These are phyloP conservation scores for Limnomonas spitsbergensis DNA, from an alignment of 139 green algal genomes.

Conservation along the genomic window DNA sequence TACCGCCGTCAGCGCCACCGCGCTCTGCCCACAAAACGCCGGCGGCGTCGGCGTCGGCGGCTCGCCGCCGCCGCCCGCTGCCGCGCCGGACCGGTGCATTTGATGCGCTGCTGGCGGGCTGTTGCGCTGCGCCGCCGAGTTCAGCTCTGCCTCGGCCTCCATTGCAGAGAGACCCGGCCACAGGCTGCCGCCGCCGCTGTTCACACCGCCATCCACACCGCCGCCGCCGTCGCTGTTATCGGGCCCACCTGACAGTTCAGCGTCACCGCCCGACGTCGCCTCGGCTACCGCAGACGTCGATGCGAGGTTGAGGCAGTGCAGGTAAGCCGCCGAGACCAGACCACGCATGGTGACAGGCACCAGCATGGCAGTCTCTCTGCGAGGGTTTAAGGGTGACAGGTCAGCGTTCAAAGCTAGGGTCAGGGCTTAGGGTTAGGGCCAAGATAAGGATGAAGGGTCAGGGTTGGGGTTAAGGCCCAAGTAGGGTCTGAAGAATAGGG, in stretches of 20 bases:
- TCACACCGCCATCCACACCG: background rate
- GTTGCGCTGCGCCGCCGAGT: background rate
- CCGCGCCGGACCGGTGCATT: background rate
- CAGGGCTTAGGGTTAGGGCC: too few species aligned
- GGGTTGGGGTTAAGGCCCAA: too few species aligned
- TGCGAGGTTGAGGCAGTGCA: background rate
- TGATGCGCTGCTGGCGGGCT: background rate
- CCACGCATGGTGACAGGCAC: background rate
- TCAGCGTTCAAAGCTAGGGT: too few species aligned
- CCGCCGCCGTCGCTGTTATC: background rate
- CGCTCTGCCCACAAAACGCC: background rate
- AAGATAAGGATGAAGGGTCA: too few species aligned
- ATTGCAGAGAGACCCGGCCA: background rate
- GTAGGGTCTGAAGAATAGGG: too few species aligned
- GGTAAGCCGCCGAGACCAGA: slow-evolving; percentile 6
- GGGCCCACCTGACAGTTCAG: background rate
- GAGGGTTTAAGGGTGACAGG: too few species aligned
- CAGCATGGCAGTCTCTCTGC: background rate
- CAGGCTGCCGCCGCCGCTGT: background rate
- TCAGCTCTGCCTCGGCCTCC: background rate
- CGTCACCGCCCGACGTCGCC: background rate
- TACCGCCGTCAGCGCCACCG: background rate
- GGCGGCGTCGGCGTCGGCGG: background rate
- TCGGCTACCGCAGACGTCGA: background rate
- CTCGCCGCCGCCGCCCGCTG: background rate